Percentiles rank a stretch among this genome's conserved stretches.
These are phyloP conservation scores for Tardiomyces digboiensis DNA, from an alignment of 1,139 yeast genomes.

Conservation along the genomic window DNA sequence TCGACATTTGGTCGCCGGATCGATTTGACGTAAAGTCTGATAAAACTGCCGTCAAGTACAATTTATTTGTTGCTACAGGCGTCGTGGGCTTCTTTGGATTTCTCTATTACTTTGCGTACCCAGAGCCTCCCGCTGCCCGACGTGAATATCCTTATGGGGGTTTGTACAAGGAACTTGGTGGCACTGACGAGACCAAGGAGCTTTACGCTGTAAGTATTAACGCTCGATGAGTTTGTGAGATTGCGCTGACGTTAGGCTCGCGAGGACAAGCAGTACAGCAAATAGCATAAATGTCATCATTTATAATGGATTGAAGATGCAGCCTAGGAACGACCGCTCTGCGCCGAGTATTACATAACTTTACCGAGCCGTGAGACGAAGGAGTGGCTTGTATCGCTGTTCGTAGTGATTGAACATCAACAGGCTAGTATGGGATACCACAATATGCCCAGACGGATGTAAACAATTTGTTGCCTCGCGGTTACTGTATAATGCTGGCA, in stretches of 20 bases:
- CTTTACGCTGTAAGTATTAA: conserved; percentile 8
- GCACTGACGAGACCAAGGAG: conserved; percentile 30
- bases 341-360: too few relatives aligned
- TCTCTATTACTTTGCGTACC: conserved; percentile 51
- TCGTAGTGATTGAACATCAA: too few relatives aligned
- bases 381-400: too few relatives aligned
- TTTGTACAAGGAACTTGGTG: conserved; percentile 64
- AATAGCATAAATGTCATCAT: too few relatives aligned
- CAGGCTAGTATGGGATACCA: too few relatives aligned
- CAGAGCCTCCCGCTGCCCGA: conserved; percentile 70
- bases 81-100: conserved; percentile 46
- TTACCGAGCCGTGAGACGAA: too few relatives aligned
- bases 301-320: too few relatives aligned
- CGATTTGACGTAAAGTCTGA: conserved; percentile 54
- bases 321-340: too few relatives aligned
- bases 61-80: conserved; percentile 43
- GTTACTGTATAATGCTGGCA: too few relatives aligned
- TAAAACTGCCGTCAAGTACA: conserved; percentile 46
- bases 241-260: not conserved
- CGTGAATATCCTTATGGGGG: conserved; percentile 72
- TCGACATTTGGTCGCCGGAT: conserved; percentile 87
- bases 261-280: not conserved
- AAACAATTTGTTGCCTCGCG: too few relatives aligned
- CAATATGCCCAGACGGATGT: too few relatives aligned
- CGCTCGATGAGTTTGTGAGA: not conserved